These are phyloP conservation scores for Dioscorea dumetorum DNA, from an alignment of 106 monocot species.

Conservation along the genomic window DNA sequence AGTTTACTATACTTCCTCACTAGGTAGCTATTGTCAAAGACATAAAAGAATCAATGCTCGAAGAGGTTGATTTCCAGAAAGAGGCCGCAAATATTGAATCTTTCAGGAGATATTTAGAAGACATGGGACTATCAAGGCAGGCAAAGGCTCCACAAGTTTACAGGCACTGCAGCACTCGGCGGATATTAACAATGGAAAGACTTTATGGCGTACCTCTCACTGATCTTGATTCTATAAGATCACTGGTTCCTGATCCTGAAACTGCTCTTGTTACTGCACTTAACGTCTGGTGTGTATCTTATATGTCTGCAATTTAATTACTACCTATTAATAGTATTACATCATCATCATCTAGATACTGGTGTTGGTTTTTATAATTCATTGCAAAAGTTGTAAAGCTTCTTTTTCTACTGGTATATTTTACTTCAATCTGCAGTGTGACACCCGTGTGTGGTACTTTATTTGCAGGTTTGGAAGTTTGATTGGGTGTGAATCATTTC, in stretches of 20 bases:
- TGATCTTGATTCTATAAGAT: constrained; percentile 89
- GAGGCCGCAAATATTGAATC: constrained; percentile 85
- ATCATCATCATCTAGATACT: too few relatives aligned
- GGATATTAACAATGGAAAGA: constrained; percentile 91
- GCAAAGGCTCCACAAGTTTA: constrained; percentile 86
- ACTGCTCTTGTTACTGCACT: constrained; percentile 75
- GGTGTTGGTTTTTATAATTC: too few relatives aligned
- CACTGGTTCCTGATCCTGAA: constrained; percentile 83
- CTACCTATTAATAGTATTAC: too few relatives aligned
- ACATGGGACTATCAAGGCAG: constrained; percentile 66
- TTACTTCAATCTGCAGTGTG: too few relatives aligned
- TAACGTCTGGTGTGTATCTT: constrained; percentile 73
- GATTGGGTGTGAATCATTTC: constrained; percentile 83
- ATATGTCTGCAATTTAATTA: not conserved
- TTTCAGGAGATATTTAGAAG: constrained; percentile 69
- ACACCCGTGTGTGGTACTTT: too few relatives aligned
- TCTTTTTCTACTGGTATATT: too few relatives aligned
- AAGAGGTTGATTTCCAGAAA: constrained; percentile 90
- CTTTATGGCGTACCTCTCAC: constrained; percentile 97
- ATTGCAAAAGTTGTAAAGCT: too few relatives aligned
- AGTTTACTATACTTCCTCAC: constrained; percentile 6
- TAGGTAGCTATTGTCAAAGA: constrained; percentile 88
- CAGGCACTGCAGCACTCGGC: constrained; percentile 65
- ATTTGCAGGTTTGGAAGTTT: constrained; percentile 91
- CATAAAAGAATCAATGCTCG: constrained; percentile 94